phyloP scores from a whole-genome alignment of 2,329 filamentous ascomycete species.

The Ceratocystis ficicola region DNA sequence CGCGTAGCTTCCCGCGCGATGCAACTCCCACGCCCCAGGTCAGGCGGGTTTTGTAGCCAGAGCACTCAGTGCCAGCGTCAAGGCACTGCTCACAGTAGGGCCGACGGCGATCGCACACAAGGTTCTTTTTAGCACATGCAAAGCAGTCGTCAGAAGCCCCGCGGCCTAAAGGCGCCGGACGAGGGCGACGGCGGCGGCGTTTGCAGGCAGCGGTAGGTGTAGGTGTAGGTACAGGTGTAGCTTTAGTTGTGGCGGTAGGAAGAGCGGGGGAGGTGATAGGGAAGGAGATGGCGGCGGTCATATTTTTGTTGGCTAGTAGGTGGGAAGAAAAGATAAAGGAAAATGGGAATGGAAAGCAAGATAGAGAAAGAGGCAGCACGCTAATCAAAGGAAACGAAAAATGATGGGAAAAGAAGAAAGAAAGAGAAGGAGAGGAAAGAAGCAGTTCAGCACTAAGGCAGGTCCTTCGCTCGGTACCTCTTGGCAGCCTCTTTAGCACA shows the following conservation, averaged over 20 bases:
- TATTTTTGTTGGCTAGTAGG: neutral
- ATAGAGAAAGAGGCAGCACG: neutral
- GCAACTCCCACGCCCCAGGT: conserved; percentile 96
- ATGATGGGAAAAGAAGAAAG: neutral
- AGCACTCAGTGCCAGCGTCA: conserved; percentile 82
- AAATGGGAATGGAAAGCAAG: neutral
- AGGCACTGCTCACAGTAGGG: conserved; percentile 94
- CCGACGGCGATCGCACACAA: conserved; percentile 79
- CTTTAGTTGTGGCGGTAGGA: conserved; percentile 34
- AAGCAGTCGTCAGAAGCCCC: conserved; percentile 94
- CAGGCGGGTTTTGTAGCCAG: conserved; percentile 89
- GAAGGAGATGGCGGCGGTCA: conserved; percentile 36
- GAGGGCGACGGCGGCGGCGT: conserved; percentile 61
- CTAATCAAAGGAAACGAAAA: neutral
- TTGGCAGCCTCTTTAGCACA: too few species aligned
- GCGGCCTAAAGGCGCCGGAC: conserved; percentile 60
- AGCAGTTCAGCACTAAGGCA: neutral
- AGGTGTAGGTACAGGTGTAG: conserved; percentile 29
- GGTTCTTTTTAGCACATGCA: conserved; percentile 69
- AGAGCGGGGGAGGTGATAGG: conserved; percentile 32
- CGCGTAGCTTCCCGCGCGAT: conserved; percentile 85
- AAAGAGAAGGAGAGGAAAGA: neutral
- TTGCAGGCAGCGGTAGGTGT: conserved; percentile 35
- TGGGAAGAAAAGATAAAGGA: neutral
- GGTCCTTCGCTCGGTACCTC: neutral